phyloP scores from a whole-genome alignment of 176 grass and related monocot genomes.

The Bromus sterilis region DNA sequence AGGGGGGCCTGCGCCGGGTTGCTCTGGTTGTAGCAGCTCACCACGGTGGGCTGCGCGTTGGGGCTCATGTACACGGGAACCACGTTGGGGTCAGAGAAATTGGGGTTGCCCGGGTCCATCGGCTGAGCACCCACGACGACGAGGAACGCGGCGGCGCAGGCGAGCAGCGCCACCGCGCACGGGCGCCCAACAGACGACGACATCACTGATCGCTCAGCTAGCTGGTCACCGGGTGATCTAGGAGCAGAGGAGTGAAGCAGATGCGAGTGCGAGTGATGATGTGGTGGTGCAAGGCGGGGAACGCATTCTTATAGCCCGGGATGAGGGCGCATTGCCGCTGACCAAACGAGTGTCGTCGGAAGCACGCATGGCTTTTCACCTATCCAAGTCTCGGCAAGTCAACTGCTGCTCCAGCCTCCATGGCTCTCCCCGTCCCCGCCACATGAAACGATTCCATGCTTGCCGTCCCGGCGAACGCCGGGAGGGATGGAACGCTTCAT shows the following conservation, averaged over 20 bases:
- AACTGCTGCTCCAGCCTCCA: slow-evolving; percentile 10
- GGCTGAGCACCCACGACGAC: not conserved
- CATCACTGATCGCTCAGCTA: slow-evolving; percentile 19
- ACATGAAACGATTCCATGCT: slow-evolving; percentile 50
- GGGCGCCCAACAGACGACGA: not conserved
- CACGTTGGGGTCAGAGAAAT: slow-evolving; percentile 11
- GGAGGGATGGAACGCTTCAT: not conserved
- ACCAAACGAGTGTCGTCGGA: slow-evolving; percentile 32
- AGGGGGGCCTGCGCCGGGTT: not conserved
- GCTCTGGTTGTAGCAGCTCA: slow-evolving; percentile 34
- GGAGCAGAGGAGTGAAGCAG: too few species aligned
- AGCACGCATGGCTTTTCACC: slow-evolving; percentile 37
- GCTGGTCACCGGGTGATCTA: not conserved
- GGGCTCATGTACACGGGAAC: slow-evolving; percentile 26
- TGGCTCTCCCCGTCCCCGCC: not conserved
- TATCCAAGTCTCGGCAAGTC: slow-evolving; percentile 28
- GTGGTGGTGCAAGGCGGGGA: not conserved
- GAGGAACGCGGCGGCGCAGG: not conserved
- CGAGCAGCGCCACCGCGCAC: not conserved
- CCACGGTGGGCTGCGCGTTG: not conserved
- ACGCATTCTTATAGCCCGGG: not conserved
- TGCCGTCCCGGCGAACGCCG: not conserved
- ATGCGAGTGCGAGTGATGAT: not conserved
- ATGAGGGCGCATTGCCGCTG: not conserved
- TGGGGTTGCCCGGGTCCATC: not conserved